Evolutionary conservation across 805 yeast species (phyloP), one percentile per base, ranked within the genome.

Genomic region (Candida mattraensis): DNA sequence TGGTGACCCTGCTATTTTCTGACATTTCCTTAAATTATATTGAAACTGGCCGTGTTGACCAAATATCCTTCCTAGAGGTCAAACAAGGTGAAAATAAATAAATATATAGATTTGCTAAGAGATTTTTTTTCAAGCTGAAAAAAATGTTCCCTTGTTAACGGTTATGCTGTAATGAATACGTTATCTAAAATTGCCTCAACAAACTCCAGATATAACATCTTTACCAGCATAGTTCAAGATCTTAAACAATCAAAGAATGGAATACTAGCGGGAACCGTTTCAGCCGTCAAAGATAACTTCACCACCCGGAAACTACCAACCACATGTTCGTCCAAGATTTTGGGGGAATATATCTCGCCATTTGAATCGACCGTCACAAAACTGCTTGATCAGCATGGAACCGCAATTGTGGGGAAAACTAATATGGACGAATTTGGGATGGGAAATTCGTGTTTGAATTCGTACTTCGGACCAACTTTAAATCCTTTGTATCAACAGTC

Each of bases 351-450:
- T 55, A 52, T 47, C 3, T 78, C 95, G 15, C 98, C 98, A 2
- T 89, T 73, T 54, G 78, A 84, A 43, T 84, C 97, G 9, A 86
- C 96, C 0, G 84, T 81, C 3, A 77, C 77, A 0, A 47, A 58
- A 2, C 63, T 78, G 3, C 58, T 93, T n/a, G 58, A 69, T 7
- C 49, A 61, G 0, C 66, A 69, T 2, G 87, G 88, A 0, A 71
- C 74, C 11, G 44, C 53, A 0, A 53, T 79, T 5, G 65, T 80
- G 1, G 99, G 96, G 0, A 93, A 91, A 58, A 74, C 94, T 2
- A 93, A 91, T 50, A 67, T 93, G 76, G 99, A 93, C 63, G 97
- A 93, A 63, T 93, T 93, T 65, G 99, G 96, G 3, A 93, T 93
- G 99, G 99, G 99, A 8, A 80, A 86, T 9, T 71, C 80, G 1